Percentiles rank a stretch among this genome's conserved stretches.
Conservation (phyloP, 768 basidiomycete genomes). For the Leccinum olivaceopallidum region DNA sequence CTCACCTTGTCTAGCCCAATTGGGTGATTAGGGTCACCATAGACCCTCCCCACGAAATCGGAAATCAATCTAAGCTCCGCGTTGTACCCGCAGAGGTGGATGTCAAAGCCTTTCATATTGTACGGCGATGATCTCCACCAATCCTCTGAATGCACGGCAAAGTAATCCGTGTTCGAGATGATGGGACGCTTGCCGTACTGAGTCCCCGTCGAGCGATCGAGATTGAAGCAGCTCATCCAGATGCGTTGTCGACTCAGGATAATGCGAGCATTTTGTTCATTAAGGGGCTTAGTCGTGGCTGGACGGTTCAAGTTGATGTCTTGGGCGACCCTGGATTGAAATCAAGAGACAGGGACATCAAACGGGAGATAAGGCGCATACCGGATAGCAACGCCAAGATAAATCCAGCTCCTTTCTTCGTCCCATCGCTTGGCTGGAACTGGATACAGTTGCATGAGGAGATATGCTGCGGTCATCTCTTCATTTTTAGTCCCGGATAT, state of each 20-base stretch:
- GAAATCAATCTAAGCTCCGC: slow-evolving; percentile 67
- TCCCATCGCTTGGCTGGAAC: slow-evolving; percentile 80
- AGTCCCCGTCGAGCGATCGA: slow-evolving; percentile 85
- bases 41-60: slow-evolving; percentile 60
- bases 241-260: slow-evolving; percentile 87
- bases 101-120: slow-evolving; percentile 75
- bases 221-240: slow-evolving; percentile 89
- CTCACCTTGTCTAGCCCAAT: slow-evolving; percentile 73
- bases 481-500: slow-evolving; percentile 78
- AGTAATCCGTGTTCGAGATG: slow-evolving; percentile 75
- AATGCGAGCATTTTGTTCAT: slow-evolving; percentile 82
- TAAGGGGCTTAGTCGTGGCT: slow-evolving; percentile 66
- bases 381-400: slow-evolving; percentile 88
- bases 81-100: slow-evolving; percentile 79
- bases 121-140: slow-evolving; percentile 72
- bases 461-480: slow-evolving; percentile 84
- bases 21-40: slow-evolving; percentile 72
- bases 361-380: slow-evolving; percentile 28
- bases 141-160: slow-evolving; percentile 63
- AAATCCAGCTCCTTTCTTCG: slow-evolving; percentile 88
- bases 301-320: slow-evolving; percentile 89
- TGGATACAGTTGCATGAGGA: slow-evolving; percentile 74
- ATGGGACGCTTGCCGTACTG: slow-evolving; percentile 89
- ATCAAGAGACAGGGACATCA: slow-evolving; percentile 6
- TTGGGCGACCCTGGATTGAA: slow-evolving; percentile 67